Base-by-base conservation (phyloP, 352 stramenopile species). In the Phytophthora sp. region DNA sequence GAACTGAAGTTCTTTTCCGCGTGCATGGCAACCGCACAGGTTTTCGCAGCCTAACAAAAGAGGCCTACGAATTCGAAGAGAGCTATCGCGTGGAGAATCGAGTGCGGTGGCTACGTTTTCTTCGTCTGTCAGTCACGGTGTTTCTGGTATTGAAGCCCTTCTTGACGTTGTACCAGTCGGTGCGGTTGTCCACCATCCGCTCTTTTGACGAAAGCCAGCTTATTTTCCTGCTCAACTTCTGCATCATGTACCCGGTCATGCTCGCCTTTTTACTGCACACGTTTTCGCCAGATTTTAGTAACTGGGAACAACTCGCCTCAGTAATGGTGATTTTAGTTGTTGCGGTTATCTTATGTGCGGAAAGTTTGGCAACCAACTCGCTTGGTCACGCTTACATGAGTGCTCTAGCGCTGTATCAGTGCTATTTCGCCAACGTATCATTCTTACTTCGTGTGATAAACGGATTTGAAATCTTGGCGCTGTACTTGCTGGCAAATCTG, bases 371-470 rank as follows among this genome's bases (percentile, higher is more conserved):
- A 0, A 79, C 80, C 13, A 87, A 89, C 59, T 91, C 84, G 15
- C 62, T 88, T 4, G 84, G 84, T 1, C 81, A 94, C 55, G 83
- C 83, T 2, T 94, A 94, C 53, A 82, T 92, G 79, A 91, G 80
- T 48, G 81, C 88, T 3, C 67, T 94, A 30, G 84, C 82, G 20
- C 46, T 94, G 27, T 94, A 94, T 50, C 82, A 94, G 61, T 94
- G 84, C 67, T 90, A 94, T 67, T 92, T 94, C 52, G 73, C 82
- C 23, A 92, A 92, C 60, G 50, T 95, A 7, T 88, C 84, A 41
- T 90, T 95, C 49, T 41, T 91, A 32, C 68, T 95, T 18, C 82
- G 83, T 15, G 67, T 89, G 1, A 31, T 76, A 9, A 74, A 59
- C 17, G 87, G 82, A 0, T 87, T 90, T 27, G 68, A 72, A 39